A percentile compares a stretch with the other conserved stretches of the same genome.
Conservation (phyloP, 208 protist species). For the Angomonas ambiguus region DNA sequence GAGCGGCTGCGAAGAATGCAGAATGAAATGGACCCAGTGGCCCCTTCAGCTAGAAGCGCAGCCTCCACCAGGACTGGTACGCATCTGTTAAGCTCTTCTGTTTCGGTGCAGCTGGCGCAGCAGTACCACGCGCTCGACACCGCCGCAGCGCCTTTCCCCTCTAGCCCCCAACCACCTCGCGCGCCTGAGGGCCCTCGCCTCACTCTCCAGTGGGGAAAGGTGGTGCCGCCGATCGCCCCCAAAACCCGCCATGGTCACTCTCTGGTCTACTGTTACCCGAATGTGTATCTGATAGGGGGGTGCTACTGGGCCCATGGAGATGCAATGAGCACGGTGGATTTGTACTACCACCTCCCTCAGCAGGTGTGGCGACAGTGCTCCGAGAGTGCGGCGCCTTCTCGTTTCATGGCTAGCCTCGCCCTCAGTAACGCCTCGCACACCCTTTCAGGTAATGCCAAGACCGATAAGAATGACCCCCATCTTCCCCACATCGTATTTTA, state of each 20-base stretch:
- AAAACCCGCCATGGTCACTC: conserved; percentile 52
- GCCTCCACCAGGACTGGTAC: neutral
- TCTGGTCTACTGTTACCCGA: conserved; percentile 35
- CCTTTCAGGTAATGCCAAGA: neutral
- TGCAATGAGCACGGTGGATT: conserved; percentile 32
- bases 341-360: conserved; percentile 28
- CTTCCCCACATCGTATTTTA: conserved; percentile 21
- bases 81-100: neutral
- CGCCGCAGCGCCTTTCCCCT: neutral
- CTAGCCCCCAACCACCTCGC: neutral
- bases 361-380: conserved; percentile 30
- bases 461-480: neutral
- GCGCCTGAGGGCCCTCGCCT: neutral
- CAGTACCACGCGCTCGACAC: neutral
- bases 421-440: conserved; percentile 22
- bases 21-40: neutral
- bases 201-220: conserved; percentile 30
- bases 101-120: neutral
- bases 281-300: conserved; percentile 48
- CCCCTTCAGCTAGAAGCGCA: neutral
- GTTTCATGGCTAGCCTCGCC: conserved; percentile 43
- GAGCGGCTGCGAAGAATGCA: conserved; percentile 22
- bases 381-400: conserved; percentile 29
- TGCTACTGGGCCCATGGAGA: conserved; percentile 56
- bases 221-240: conserved; percentile 26